Conservation (phyloP, 1,284 basidiomycete genomes). For the Phylloboletellus chloephorus region DNA sequence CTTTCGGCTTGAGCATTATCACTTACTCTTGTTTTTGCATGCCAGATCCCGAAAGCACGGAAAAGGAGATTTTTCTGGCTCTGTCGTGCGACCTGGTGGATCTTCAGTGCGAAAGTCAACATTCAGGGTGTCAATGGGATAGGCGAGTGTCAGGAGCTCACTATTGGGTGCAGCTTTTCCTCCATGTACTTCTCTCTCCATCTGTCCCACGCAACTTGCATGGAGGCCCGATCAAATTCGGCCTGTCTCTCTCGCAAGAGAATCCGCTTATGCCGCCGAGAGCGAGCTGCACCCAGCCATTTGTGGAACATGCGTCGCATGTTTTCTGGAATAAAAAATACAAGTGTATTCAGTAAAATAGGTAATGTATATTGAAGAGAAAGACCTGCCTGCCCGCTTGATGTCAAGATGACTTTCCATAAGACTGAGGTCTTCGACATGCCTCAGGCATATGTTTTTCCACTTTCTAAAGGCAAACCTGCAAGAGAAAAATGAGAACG, state of each 20-base stretch:
- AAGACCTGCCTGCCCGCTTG: slow-evolving; percentile 59
- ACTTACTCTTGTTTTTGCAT: slow-evolving; percentile 63
- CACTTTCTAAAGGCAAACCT: slow-evolving; percentile 63
- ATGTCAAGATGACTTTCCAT: slow-evolving; percentile 76
- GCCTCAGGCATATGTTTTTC: slow-evolving; percentile 55
- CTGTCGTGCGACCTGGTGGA: slow-evolving; percentile 52
- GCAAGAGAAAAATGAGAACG: slow-evolving; percentile 7
- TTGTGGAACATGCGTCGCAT: slow-evolving; percentile 62
- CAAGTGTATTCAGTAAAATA: slow-evolving; percentile 5
- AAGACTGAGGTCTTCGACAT: slow-evolving; percentile 65
- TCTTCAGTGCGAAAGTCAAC: slow-evolving; percentile 38
- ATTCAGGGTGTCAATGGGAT: slow-evolving; percentile 6
- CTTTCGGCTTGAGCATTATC: slow-evolving; percentile 1
- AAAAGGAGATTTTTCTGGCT: slow-evolving; percentile 56
- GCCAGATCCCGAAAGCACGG: slow-evolving; percentile 66
- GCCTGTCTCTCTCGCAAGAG: slow-evolving; percentile 57
- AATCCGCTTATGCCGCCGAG: slow-evolving; percentile 51
- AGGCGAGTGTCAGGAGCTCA: slow-evolving; percentile 32
- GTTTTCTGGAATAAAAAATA: slow-evolving; percentile 42
- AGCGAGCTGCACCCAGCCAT: slow-evolving; percentile 60
- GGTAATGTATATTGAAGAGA: neutral
- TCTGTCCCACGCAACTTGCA: slow-evolving; percentile 62
- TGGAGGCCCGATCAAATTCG: slow-evolving; percentile 47
- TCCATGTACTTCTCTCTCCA: slow-evolving; percentile 69
- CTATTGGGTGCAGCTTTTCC: slow-evolving; percentile 57